Evolutionary conservation across 1,139 yeast genomes (phyloP), one percentile per base, ranked within the genome.

Genomic region (Groenewaldozyma sp.): DNA sequence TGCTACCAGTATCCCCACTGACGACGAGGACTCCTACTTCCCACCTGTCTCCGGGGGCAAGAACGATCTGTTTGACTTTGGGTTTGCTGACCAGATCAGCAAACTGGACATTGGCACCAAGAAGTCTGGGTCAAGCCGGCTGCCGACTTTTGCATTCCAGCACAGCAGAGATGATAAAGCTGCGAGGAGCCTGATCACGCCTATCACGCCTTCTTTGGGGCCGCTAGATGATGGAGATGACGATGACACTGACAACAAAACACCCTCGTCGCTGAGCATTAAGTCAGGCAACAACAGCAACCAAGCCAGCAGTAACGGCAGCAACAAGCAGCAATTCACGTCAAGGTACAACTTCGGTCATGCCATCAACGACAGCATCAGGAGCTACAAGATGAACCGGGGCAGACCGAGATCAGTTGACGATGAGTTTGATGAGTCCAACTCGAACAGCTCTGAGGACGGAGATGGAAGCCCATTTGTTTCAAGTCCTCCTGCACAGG

Each of bases 311-410:
- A 31, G 34, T 16, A 34, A 31, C 13, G 31, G 27, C 35, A 29
- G 44, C 24, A 39, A 44, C 26, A 36, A 45, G 35, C 42, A 45
- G 40, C 39, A 48, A 33, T 50, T 62, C 29, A 56, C 56, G 24
- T 49, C 64, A 10, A 54, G 68, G 4, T 64, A 64, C 52, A 58
- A 60, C 36, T 64, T 64, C 49, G 65, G 64, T 18, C 49, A 59
- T n/a, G 59, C 67, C 16, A 52, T 51, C 38, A 50, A 48, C 31
- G 50, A 48, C 18, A 32, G 36, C 31, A 35, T 39, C 31, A 32
- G 22, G 13, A 16, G 22, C 20, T 11, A 21, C 39, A 47, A 38
- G 26, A 7, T 7, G 11, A 22, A 22, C 26, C 26, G 26, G 11
- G 26, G 11, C 10, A n/a, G n/a, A n/a, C n/a, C n/a, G n/a, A n/a